Conservation (phyloP, 2,329 filamentous ascomycete genomes). For the Monosporascus sp. region DNA sequence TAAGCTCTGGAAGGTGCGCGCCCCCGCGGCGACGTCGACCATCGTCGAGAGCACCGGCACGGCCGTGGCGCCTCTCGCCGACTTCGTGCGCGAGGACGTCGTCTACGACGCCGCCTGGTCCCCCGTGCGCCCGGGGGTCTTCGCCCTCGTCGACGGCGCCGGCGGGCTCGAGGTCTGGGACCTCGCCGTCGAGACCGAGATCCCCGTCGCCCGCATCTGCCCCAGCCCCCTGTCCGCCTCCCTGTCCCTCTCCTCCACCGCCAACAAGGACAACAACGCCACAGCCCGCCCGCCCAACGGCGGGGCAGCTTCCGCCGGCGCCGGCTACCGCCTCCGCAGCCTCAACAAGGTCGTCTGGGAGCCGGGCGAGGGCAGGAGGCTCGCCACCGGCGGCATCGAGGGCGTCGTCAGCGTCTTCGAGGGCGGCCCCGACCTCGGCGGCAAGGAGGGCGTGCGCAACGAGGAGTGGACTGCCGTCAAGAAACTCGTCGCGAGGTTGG, state of each 20-base stretch:
- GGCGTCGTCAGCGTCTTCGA: conserved; percentile 90
- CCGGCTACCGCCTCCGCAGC: conserved; percentile 37
- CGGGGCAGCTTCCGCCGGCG: not conserved
- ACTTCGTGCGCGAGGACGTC: conserved; percentile 90
- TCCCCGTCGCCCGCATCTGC: conserved; percentile 76
- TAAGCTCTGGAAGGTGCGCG: conserved; percentile 91
- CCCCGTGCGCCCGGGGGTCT: conserved; percentile 87
- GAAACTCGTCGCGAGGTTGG: conserved; percentile 74
- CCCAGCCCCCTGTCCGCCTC: conserved; percentile 45
- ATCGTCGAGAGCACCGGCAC: conserved; percentile 42
- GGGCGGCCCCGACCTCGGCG: conserved; percentile 75
- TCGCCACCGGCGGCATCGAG: conserved; percentile 89
- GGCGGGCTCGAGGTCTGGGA: conserved; percentile 95
- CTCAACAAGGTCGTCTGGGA: conserved; percentile 96
- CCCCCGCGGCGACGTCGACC: conserved; percentile 67
- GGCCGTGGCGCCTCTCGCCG: conserved; percentile 68
- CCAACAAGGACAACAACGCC: not conserved
- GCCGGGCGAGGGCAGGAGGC: conserved; percentile 74
- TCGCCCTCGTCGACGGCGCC: conserved; percentile 88
- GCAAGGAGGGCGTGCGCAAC: conserved; percentile 73
- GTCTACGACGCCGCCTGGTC: conserved; percentile 97
- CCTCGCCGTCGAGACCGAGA: conserved; percentile 84
- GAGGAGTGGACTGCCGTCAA: conserved; percentile 95
- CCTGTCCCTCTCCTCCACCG: not conserved
- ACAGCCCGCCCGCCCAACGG: not conserved